Base-by-base conservation (phyloP, 2,329 filamentous ascomycete species). In the Niveomyces coronatus region DNA sequence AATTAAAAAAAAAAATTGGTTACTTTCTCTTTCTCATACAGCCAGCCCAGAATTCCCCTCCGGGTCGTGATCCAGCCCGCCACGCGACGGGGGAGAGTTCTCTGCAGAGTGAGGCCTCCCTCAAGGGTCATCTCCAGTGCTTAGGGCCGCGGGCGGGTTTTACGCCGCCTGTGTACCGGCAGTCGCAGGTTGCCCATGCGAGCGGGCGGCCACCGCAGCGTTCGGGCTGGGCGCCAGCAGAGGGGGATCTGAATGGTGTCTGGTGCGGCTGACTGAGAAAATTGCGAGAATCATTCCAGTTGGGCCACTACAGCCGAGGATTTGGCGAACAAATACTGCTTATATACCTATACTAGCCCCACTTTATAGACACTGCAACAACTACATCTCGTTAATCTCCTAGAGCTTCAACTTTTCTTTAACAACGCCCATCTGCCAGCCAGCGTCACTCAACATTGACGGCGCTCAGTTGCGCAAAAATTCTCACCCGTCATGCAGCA, bases 21-120 rank as follows among this genome's bases (percentile, higher is more conserved):
- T 74, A 47, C 61, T 63, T 56, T 64, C 63, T 66, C 72, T 65
- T 73, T 72, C 71, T 67, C 66, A 59, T 59, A 55, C 56, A 56
- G 53, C 61, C 61, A 66, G 62, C 65, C 68, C 74, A 78, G 70
- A 62, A 32, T 43, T 60, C 72, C 71, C 70, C 66, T 56, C 66
- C 63, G 68, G 65, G 68, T 69, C 74, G 76, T 79, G 60, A 70
- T 81, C 76, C 76, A 75, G 62, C 66, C 64, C 75, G 77, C 77
- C 76, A 80, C 68, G 68, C 69, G 70, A 78, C 73, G 76, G 76
- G 74, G 75, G 72, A 75, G 69, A 76, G 66, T 58, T 59, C 76
- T 79, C 73, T 81, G 76, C 76, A 77, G 74, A 78, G 76, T 81
- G 72, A 80, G 62, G 41, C 76, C 76, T 79, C 76, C 70, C 77